These are phyloP conservation scores for Avena insularis DNA, from an alignment of 176 grass and related monocot species.

Conservation along the genomic window DNA sequence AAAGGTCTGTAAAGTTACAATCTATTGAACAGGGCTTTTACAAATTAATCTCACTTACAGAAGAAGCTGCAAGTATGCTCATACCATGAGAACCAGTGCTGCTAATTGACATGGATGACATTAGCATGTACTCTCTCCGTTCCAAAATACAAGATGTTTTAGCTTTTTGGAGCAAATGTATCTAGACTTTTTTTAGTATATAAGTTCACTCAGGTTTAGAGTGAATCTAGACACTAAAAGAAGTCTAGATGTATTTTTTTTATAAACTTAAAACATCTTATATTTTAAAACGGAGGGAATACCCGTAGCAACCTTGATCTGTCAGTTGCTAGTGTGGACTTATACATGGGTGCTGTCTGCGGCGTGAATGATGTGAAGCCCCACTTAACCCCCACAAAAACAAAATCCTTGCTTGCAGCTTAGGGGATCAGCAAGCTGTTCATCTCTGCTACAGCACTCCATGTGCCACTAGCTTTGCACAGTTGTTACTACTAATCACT, in stretches of 20 bases:
- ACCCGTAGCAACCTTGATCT: not conserved
- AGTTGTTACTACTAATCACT: not conserved
- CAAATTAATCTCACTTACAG: not conserved
- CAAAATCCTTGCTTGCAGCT: slow-evolving; percentile 43
- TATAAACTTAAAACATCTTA: too few species aligned
- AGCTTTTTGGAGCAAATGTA: too few species aligned
- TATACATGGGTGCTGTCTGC: not conserved
- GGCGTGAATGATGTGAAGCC: slow-evolving; percentile 34
- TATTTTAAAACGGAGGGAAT: too few species aligned
- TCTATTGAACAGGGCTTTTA: slow-evolving; percentile 7
- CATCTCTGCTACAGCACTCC: slow-evolving; percentile 29
- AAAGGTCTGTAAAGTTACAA: slow-evolving; percentile 8
- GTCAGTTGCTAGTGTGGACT: not conserved
- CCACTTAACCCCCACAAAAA: slow-evolving; percentile 21
- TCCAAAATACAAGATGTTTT: too few species aligned
- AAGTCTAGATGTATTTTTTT: too few species aligned
- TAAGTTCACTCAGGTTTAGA: too few species aligned
- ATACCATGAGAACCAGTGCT: not conserved
- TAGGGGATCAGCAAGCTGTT: slow-evolving; percentile 36
- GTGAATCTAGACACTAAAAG: too few species aligned
- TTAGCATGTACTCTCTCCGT: not conserved
- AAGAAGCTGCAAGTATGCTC: not conserved
- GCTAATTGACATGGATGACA: not conserved
- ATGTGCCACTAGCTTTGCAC: not conserved
- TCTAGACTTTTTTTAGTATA: too few species aligned